Conservation (phyloP, 352 stramenopile species). For the Phytophthora cajani region DNA sequence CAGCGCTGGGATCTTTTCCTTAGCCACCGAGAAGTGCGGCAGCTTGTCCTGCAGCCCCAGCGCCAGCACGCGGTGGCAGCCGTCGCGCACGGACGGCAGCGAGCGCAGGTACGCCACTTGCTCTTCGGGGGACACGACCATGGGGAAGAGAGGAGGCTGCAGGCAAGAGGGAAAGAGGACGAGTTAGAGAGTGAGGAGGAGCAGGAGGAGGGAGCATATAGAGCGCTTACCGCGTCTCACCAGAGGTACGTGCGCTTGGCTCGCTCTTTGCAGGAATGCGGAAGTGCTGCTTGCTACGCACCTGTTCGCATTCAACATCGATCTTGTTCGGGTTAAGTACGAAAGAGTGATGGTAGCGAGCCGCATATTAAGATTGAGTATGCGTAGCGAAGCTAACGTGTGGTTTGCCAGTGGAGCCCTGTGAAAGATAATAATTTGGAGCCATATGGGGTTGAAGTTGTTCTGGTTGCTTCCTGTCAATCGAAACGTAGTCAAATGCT, state of each 20-base stretch:
- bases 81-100: conserved; percentile 71
- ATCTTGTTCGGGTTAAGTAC: conserved; percentile 18
- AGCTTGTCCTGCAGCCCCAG: conserved; percentile 58
- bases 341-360: background rate
- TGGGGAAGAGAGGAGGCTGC: background rate
- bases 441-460: background rate
- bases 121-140: background rate
- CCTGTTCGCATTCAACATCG: conserved; percentile 24
- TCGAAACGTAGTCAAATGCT: too few species aligned
- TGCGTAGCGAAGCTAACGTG: background rate
- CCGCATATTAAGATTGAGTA: conserved; percentile 20
- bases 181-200: too few species aligned
- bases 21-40: conserved; percentile 67
- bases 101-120: conserved; percentile 74
- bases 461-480: too few species aligned
- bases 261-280: too few species aligned
- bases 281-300: too few species aligned
- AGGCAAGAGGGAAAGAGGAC: too few species aligned
- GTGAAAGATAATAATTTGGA: conserved; percentile 2
- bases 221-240: too few species aligned
- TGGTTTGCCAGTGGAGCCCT: background rate
- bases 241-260: too few species aligned
- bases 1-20: conserved; percentile 59
- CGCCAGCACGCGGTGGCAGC: conserved; percentile 69
- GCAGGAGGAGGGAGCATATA: too few species aligned